Conservation (phyloP, 257 asterid genomes). For the Schizonepeta tenuifolia region DNA sequence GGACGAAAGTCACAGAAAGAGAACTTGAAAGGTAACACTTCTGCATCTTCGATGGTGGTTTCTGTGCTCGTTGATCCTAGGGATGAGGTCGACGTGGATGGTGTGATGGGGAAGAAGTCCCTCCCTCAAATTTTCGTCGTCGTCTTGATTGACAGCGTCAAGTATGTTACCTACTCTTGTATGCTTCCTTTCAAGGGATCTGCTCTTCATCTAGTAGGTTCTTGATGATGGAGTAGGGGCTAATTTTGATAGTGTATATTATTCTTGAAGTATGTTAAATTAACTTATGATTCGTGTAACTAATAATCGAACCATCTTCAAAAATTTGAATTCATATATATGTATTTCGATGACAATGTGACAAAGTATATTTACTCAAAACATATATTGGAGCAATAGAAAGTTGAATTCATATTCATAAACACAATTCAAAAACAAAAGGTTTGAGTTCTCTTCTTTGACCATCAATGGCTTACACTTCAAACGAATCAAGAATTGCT, state of each 20-base stretch:
- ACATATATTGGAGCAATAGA: neutral
- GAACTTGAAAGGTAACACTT: conserved; percentile 46
- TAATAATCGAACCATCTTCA: neutral
- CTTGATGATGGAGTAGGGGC: conserved; percentile 34
- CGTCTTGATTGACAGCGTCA: conserved; percentile 77
- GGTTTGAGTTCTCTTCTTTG: conserved; percentile 17
- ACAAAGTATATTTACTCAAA: neutral
- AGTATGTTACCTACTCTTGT: conserved; percentile 87
- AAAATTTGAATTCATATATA: too few relatives aligned
- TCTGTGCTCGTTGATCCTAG: conserved; percentile 90
- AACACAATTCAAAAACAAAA: conserved; percentile 8
- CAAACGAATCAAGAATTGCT: conserved; percentile 84
- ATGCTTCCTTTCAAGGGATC: conserved; percentile 72
- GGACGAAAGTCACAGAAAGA: conserved; percentile 48
- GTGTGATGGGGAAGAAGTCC: conserved; percentile 63
- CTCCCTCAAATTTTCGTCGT: conserved; percentile 76
- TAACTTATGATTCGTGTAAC: conserved; percentile 10
- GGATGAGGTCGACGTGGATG: conserved; percentile 66
- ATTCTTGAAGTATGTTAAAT: conserved; percentile 1
- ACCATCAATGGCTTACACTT: conserved; percentile 45
- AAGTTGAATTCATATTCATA: neutral
- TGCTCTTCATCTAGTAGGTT: conserved; percentile 54
- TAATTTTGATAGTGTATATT: conserved; percentile 30
- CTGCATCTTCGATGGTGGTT: conserved; percentile 74
- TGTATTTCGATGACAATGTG: neutral